phyloP scores from a whole-genome alignment of 352 stramenopile genomes.

The Aphanomyces euteiches region DNA sequence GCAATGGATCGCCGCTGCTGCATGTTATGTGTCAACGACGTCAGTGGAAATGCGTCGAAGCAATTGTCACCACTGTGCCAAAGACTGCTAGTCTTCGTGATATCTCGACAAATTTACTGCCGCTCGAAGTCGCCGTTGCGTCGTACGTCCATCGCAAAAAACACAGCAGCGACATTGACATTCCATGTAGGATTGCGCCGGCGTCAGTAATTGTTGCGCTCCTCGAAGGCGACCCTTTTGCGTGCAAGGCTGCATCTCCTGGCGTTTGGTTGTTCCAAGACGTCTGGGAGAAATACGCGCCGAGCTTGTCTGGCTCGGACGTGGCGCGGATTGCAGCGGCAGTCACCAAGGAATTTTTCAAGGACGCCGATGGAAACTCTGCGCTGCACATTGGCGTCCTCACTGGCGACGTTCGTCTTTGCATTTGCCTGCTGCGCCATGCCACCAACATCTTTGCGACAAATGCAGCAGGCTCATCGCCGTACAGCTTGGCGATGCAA shows the following conservation, averaged over 20 bases:
- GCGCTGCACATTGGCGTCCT: constrained; percentile 17
- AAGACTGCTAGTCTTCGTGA: background rate
- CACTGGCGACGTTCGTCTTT: constrained; percentile 20
- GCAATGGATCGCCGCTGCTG: constrained; percentile 16
- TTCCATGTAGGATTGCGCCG: constrained; percentile 13
- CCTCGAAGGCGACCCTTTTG: background rate
- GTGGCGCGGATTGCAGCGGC: background rate
- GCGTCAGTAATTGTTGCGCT: background rate
- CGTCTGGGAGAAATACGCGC: constrained; percentile 14
- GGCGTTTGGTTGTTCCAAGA: constrained; percentile 7
- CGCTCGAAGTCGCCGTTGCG: background rate
- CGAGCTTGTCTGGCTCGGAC: background rate
- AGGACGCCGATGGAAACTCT: background rate
- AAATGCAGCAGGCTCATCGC: constrained; percentile 5
- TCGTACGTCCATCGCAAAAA: constrained; percentile 4
- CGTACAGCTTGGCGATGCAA: background rate
- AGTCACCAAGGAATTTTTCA: background rate
- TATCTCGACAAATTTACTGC: background rate
- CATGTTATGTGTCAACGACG: constrained; percentile 21
- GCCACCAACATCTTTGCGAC: constrained; percentile 9
- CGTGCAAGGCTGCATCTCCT: background rate
- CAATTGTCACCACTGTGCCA: background rate
- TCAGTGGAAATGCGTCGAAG: constrained; percentile 13
- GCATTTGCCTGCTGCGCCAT: constrained; percentile 1
- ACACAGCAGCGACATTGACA: background rate